A percentile compares a stretch with the other conserved stretches of the same genome.
Conservation (phyloP, 2,329 filamentous ascomycete genomes). For the Colletotrichum sp. region DNA sequence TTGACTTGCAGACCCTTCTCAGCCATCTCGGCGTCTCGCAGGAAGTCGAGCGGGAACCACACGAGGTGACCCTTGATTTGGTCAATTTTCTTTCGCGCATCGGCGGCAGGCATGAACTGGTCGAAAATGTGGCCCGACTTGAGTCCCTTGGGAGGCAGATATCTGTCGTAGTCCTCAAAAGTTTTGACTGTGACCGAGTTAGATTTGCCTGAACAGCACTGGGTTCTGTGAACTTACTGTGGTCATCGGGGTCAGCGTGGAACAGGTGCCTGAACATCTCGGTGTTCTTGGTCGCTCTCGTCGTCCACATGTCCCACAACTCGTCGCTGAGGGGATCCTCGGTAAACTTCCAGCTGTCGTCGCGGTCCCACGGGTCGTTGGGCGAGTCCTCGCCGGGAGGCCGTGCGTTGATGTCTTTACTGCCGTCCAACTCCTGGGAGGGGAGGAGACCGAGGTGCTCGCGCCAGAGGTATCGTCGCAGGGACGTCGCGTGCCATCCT, state of each 20-base stretch:
- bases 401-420: slow-evolving; percentile 73
- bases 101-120: slow-evolving; percentile 72
- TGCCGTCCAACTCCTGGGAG: slow-evolving; percentile 72
- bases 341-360: slow-evolving; percentile 69
- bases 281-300: slow-evolving; percentile 73
- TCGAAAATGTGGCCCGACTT: slow-evolving; percentile 90
- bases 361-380: slow-evolving; percentile 66
- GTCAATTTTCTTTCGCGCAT: slow-evolving; percentile 78
- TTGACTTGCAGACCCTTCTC: slow-evolving; percentile 89
- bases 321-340: slow-evolving; percentile 73
- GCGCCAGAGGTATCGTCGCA: slow-evolving; percentile 84
- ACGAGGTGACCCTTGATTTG: slow-evolving; percentile 84
- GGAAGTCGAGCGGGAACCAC: slow-evolving; percentile 92
- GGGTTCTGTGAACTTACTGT: slow-evolving; percentile 56
- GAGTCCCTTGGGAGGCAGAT: slow-evolving; percentile 70
- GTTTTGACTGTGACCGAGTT: slow-evolving; percentile 66
- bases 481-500: slow-evolving; percentile 80
- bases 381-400: slow-evolving; percentile 70
- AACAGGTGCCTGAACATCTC: slow-evolving; percentile 79
- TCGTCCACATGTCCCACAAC: slow-evolving; percentile 73
- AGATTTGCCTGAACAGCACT: slow-evolving; percentile 6
- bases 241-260: slow-evolving; percentile 87
- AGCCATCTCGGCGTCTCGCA: slow-evolving; percentile 86
- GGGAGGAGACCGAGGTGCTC: slow-evolving; percentile 87
- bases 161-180: slow-evolving; percentile 88